Evolutionary conservation across 1,284 basidiomycete species (phyloP).

Genomic region (Leucoagaricus sp.): DNA sequence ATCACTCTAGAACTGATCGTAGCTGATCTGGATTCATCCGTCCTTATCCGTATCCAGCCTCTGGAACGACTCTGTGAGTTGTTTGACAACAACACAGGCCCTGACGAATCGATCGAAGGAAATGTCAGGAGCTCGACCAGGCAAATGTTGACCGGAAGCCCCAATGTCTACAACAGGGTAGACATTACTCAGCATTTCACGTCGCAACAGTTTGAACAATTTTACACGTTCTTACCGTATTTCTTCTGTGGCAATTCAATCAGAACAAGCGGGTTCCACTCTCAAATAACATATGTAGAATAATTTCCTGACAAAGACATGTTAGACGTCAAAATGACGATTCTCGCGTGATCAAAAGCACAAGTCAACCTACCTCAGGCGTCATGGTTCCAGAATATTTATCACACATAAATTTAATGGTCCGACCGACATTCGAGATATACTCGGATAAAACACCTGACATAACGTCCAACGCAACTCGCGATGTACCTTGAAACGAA

Average conservation of each 20-base stretch:
- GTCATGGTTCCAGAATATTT: conserved; percentile 80
- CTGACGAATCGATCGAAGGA: conserved; percentile 83
- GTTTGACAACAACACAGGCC: conserved; percentile 79
- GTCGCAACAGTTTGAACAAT: conserved; percentile 1
- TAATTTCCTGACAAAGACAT: conserved; percentile 72
- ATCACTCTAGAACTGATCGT: conserved; percentile 77
- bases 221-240: conserved; percentile 46
- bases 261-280: conserved; percentile 71
- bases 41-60: conserved; percentile 64
- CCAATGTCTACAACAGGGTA: conserved; percentile 50
- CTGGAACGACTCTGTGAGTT: conserved; percentile 66
- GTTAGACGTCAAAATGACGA: not conserved
- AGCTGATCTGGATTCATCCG: conserved; percentile 77
- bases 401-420: conserved; percentile 81
- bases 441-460: conserved; percentile 82
- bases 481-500: conserved; percentile 53
- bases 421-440: conserved; percentile 83
- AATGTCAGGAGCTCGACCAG: conserved; percentile 53
- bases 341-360: conserved; percentile 13
- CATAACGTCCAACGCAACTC: conserved; percentile 79
- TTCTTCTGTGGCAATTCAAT: conserved; percentile 51
- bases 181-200: conserved; percentile 23
- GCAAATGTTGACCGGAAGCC: conserved; percentile 44
- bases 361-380: conserved; percentile 61
- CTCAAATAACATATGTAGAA: conserved; percentile 88